Conservation (phyloP, 495 filamentous ascomycete genomes). For the Penicillium nucicola region DNA sequence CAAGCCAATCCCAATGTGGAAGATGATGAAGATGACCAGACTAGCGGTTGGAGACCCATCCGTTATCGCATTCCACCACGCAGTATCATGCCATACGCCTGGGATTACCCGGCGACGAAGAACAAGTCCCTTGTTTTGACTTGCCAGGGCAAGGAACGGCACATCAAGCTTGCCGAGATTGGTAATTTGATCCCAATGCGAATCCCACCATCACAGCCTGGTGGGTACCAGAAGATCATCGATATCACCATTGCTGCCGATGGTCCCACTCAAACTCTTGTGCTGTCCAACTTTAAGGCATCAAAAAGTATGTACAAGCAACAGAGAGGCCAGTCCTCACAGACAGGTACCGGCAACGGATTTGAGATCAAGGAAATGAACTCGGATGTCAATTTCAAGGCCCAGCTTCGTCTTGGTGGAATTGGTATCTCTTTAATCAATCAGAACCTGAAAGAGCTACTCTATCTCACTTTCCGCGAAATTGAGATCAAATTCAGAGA, state of each 20-base stretch:
- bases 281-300: slow-evolving; percentile 89
- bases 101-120: slow-evolving; percentile 98
- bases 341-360: slow-evolving; percentile 58
- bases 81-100: slow-evolving; percentile 99
- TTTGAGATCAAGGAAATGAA: slow-evolving; percentile 94
- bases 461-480: slow-evolving; percentile 91
- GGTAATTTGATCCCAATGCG: slow-evolving; percentile 92
- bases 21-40: slow-evolving; percentile 74
- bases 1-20: slow-evolving; percentile 79
- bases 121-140: slow-evolving; percentile 85
- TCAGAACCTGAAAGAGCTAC: slow-evolving; percentile 82
- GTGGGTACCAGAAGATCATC: slow-evolving; percentile 71
- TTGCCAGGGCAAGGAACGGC: slow-evolving; percentile 74
- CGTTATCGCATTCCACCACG: slow-evolving; percentile 89
- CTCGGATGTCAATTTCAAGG: slow-evolving; percentile 82
- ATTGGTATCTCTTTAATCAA: slow-evolving; percentile 95
- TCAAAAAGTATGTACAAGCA: slow-evolving; percentile 95
- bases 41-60: slow-evolving; percentile 82
- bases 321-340: slow-evolving; percentile 55
- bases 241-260: slow-evolving; percentile 95
- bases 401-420: slow-evolving; percentile 81
- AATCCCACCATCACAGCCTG: slow-evolving; percentile 55
- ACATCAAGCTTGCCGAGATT: slow-evolving; percentile 93
- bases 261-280: slow-evolving; percentile 89
- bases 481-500: slow-evolving; percentile 89